Evolutionary conservation across 768 basidiomycete genomes (phyloP).

Genomic region (Multifurca ochricompacta): DNA sequence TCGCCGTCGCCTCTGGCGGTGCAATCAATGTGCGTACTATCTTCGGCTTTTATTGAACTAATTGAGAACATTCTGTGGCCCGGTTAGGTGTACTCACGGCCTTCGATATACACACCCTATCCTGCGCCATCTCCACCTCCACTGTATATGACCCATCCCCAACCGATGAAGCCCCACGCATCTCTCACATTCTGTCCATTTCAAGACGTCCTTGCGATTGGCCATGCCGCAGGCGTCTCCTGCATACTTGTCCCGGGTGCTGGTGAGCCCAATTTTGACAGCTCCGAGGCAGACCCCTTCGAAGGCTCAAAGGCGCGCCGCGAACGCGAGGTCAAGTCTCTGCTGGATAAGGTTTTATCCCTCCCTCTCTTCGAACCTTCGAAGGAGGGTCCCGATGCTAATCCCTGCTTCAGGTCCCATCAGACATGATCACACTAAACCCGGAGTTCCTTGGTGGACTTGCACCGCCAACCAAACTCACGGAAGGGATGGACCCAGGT

Average conservation of each 20-base stretch:
- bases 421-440: conserved; percentile 84
- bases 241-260: conserved; percentile 85
- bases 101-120: conserved; percentile 53
- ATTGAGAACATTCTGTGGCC: conserved; percentile 1
- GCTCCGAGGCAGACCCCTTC: conserved; percentile 88
- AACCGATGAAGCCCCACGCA: conserved; percentile 70
- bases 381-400: too few relatives aligned
- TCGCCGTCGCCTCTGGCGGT: conserved; percentile 78
- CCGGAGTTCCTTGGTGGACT: conserved; percentile 69
- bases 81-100: conserved; percentile 64
- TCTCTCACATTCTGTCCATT: conserved; percentile 83
- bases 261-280: conserved; percentile 95
- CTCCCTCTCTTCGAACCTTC: too few relatives aligned
- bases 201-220: conserved; percentile 76
- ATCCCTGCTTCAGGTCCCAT: conserved; percentile 57
- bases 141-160: conserved; percentile 81
- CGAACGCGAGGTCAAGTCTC: conserved; percentile 83
- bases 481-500: conserved; percentile 37
- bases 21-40: conserved; percentile 63
- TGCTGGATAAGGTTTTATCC: conserved; percentile 72
- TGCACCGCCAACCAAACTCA: conserved; percentile 50
- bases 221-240: conserved; percentile 72
- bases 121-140: conserved; percentile 51
- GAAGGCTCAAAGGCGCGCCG: conserved; percentile 74
- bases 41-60: background rate